Evolutionary conservation across 139 green algal species (phyloP), one percentile per base, ranked within the genome.

Genomic region (Zygnema circumcarinatum): DNA sequence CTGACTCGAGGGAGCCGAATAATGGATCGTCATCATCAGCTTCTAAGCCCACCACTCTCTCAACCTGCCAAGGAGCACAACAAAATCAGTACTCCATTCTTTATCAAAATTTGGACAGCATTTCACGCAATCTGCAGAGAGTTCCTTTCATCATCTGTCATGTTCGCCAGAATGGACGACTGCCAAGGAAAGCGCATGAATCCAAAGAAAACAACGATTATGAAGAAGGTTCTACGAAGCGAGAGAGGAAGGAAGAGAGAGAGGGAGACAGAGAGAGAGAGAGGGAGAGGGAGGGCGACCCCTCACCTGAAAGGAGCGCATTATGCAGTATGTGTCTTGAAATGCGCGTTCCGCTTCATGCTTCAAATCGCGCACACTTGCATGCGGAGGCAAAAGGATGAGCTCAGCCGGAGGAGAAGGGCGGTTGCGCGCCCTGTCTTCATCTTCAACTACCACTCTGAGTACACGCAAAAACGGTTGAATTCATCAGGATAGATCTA

Each of bases 331-430:
- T 38, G 76, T 83, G 76, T 41, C 36, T 41, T 78, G 69, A 39
- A 88, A 87, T 39, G 82, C 82, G 2, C 32, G 3, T 33, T 74
- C 36, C 11, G 82, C 82, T 3, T 87, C 52, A 7, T 11, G 3
- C 3, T 87, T 87, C 73, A 88, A 74, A 35, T 88, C 82, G 3
- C 36, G 11, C 2, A 88, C 3, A 38, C 41, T 92, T 21, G 88
- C 67, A 29, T 76, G 38, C 25, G 62, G 22, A 36, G 86, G 88
- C n/a, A 92, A 54, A 2, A 91, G 20, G 36, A 92, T 21, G 25
- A 91, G 41, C 62, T 92, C 88, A 11, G 76, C 79, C 1, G 88
- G 86, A 1, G 88, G 88, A 47, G 35, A 52, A n/a, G 33, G n/a
- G 2, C 75, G 75, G 11, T 83, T 83, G 20, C 75, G n/a, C 21